Base-by-base conservation (phyloP, 148 eudicot genomes). In the Cornus controversa region DNA sequence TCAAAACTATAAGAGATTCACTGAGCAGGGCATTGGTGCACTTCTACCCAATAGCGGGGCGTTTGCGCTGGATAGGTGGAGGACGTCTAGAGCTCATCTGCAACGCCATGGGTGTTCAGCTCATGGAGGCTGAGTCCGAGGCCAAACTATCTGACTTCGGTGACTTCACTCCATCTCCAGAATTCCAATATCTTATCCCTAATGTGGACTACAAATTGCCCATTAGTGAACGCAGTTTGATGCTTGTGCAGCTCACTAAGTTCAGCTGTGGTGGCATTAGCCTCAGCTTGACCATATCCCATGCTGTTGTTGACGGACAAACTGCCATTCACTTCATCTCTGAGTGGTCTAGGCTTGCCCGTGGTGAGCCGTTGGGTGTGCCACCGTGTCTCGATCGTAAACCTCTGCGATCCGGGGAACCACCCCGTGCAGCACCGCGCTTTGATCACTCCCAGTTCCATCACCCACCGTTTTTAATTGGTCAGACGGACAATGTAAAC, bases 201-300 rank as follows among this genome's bases (percentile, higher is more conserved):
- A 37, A 45, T 2, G 80, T 82, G 54, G 78, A 88, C 40, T 62
- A 79, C 25, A 20, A 31, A 13, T 40, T 45, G 8, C 77, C 83
- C 6, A 73, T 88, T 18, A 50, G 82, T 2, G 84, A 90, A 53
- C 18, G 69, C 0, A 87, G 87, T 2, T 10, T 89, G 54, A 10
- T 85, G 8, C 16, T 77, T 1, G 86, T 83, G 74, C 92, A 91
- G 72, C 72, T 91, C 45, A 89, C 92, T 0, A 75, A 72, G 69
- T 91, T 89, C 23, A 28, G 8, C 16, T 90, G 93, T 62, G 91
- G 93, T 60, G 91, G 93, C 1, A 11, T 88, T 16, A 25, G 82
- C 31, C 66, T 90, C 0, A 82, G 87, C 10, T 27, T 78, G 7
- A 60, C 65, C 0, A 76, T 80, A 13, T 86, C 85, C 0, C 91